Evolutionary conservation across 2,329 filamentous ascomycete genomes (phyloP).

Genomic region (Venturia pyrina): DNA sequence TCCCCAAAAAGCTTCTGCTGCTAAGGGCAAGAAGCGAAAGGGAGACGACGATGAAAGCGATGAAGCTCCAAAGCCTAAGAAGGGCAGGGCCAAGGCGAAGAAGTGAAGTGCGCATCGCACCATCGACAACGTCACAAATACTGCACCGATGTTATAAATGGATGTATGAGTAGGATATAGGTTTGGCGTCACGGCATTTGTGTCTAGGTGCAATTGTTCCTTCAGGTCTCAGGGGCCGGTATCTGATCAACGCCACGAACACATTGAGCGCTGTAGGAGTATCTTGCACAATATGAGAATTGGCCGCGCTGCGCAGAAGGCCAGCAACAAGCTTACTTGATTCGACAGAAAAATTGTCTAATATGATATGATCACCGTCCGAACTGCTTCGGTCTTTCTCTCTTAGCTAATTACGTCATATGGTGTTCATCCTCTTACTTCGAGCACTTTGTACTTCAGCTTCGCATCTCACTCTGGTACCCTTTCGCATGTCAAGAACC

Average conservation of each 20-base stretch:
- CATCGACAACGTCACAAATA: not conserved
- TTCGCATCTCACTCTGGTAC: not conserved
- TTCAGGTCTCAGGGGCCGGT: not conserved
- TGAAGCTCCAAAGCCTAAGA: conserved; percentile 40
- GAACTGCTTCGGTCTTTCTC: not conserved
- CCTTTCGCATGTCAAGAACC: not conserved
- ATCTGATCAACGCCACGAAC: not conserved
- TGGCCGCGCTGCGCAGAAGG: not conserved
- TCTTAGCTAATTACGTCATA: not conserved
- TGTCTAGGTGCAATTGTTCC: not conserved
- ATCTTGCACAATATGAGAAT: not conserved
- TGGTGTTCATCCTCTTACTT: not conserved
- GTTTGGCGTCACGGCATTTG: not conserved
- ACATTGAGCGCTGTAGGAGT: not conserved
- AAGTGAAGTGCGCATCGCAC: not conserved
- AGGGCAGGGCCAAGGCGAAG: conserved; percentile 41
- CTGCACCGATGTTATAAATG: not conserved
- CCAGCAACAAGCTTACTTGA: not conserved
- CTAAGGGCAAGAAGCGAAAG: conserved; percentile 33
- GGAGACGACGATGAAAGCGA: conserved; percentile 27
- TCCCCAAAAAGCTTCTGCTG: conserved; percentile 31
- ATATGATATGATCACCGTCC: not conserved
- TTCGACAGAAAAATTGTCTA: not conserved
- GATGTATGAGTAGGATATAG: not conserved
- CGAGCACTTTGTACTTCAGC: not conserved